Base-by-base conservation (phyloP, 768 basidiomycete genomes). In the Strobilomyces dryophilus region DNA sequence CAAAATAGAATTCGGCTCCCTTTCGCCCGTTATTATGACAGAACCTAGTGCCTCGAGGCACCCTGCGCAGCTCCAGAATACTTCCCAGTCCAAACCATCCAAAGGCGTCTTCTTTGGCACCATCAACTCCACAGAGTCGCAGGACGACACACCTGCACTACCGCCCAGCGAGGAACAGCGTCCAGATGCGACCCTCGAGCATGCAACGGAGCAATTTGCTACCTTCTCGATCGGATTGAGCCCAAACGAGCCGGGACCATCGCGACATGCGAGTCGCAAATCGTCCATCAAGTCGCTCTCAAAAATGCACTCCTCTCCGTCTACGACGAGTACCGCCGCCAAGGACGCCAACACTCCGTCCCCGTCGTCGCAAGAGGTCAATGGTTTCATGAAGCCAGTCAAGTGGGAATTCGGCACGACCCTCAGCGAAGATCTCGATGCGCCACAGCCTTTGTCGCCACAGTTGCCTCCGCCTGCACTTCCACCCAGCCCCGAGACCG, bases 381-480 rank as follows among this genome's bases (percentile, higher is more conserved):
- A 58, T 40, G 60, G 56, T 15, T 50, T 47, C 27, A 50, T 40
- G 27, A 54, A 61, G 14, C 47, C 60, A 49, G 56, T 63, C 43
- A 82, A 76, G 63, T 84, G 80, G 82, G 76, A 78, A 63, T 85
- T 85, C 62, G 83, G 84, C 17, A 78, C 79, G 35, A 75, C 78
- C 15, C 42, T 31, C 5, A 52, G 45, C 17, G 52, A 51, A 24
- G 54, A 54, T 44, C 41, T 63, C 2, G 49, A 56, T 3, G 49
- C 53, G 4, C 27, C 45, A 11, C 43, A 5, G 27, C 41, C 48
- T 40, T 21, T 47, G 41, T 47, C 51, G 14, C 21, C 53, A 0
- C 48, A 57, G 9, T 37, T 37, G 15, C 45, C 21, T 2, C 9
- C 56, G 9, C 49, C 52, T 1, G 36, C 12, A 0, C 45, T 49